Evolutionary conservation across 2,329 filamentous ascomycete genomes (phyloP).

Genomic region (Nannizziopsis arthrosporioides): DNA sequence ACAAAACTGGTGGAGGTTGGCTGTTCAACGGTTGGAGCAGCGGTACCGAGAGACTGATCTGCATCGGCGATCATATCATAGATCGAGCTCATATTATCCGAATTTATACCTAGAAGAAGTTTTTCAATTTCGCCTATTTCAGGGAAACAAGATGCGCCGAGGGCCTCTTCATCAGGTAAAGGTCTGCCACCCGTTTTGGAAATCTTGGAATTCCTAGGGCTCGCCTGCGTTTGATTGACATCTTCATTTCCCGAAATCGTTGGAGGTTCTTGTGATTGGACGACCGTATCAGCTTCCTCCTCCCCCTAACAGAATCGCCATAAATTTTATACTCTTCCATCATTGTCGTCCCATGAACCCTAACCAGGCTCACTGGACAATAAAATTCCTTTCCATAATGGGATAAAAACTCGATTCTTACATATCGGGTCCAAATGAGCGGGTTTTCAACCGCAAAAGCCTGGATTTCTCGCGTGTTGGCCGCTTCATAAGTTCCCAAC

Average conservation of each 20-base stretch:
- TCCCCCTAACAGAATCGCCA: constrained; percentile 51
- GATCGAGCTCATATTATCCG: constrained; percentile 12
- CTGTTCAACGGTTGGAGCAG: neutral
- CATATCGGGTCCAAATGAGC: constrained; percentile 87
- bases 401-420: constrained; percentile 79
- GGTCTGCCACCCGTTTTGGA: constrained; percentile 14
- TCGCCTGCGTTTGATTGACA: constrained; percentile 13
- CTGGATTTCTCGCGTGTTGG: constrained; percentile 87
- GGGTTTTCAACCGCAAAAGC: constrained; percentile 90
- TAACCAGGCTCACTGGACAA: constrained; percentile 78
- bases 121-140: constrained; percentile 13
- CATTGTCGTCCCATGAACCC: constrained; percentile 86
- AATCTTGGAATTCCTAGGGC: constrained; percentile 21
- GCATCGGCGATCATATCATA: constrained; percentile 4
- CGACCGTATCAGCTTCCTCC: constrained; percentile 45
- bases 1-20: neutral
- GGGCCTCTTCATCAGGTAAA: constrained; percentile 6
- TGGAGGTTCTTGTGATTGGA: constrained; percentile 16
- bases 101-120: constrained; percentile 10
- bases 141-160: constrained; percentile 10
- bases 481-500: constrained; percentile 76
- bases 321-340: constrained; percentile 91
- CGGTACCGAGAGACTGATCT: neutral
- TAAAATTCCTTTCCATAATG: constrained; percentile 97
- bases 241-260: constrained; percentile 17